phyloP scores from a whole-genome alignment of 371 early-diverging fungal species.

The Syncephalastrum sp. region DNA sequence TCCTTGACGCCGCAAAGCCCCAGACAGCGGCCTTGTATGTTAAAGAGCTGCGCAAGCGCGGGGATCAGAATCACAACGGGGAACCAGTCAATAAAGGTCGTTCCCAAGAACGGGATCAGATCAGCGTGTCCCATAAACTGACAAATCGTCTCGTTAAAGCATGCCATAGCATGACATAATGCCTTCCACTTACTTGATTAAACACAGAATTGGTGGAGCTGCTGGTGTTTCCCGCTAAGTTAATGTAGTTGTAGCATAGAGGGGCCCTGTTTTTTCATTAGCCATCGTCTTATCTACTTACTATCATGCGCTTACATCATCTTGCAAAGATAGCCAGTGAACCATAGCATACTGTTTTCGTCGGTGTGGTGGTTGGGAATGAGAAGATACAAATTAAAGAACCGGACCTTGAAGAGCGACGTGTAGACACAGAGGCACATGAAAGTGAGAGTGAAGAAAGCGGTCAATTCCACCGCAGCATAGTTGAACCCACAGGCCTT shows the following conservation, averaged over 20 bases:
- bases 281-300: not conserved
- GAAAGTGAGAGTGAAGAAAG: constrained; percentile 78
- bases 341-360: constrained; percentile 84
- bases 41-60: constrained; percentile 70
- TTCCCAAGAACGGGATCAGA: constrained; percentile 86
- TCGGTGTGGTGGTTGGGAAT: constrained; percentile 91
- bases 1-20: constrained; percentile 64
- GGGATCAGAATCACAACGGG: constrained; percentile 83
- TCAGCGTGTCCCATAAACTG: constrained; percentile 86
- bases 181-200: constrained; percentile 24
- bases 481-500: constrained; percentile 47
- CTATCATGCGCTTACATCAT: constrained; percentile 53
- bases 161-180: not conserved
- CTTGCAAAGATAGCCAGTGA: constrained; percentile 88
- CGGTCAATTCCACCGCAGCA: constrained; percentile 64
- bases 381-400: constrained; percentile 82
- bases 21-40: constrained; percentile 77
- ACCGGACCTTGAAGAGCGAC: constrained; percentile 81
- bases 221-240: constrained; percentile 51
- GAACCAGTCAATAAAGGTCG: constrained; percentile 83
- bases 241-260: constrained; percentile 92
- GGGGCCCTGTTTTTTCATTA: constrained; percentile 62
- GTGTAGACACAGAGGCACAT: constrained; percentile 93
- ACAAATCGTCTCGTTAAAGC: constrained; percentile 1
- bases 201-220: constrained; percentile 37